Evolutionary conservation across 1,284 basidiomycete species (phyloP).

Genomic region (Rhizopogon hawkerae): DNA sequence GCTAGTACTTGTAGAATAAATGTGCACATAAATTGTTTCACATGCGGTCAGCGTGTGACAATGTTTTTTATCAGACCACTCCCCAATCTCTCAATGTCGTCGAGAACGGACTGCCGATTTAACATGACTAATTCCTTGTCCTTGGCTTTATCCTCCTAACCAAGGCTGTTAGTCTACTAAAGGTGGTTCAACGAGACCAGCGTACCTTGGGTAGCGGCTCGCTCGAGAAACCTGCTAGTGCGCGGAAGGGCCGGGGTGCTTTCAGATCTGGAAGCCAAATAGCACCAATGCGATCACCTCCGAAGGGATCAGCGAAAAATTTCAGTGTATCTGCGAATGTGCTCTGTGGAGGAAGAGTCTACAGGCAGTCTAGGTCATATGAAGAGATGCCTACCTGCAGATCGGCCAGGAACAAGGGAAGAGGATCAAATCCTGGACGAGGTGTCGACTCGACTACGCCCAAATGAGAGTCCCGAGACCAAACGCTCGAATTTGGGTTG

Average conservation of each 20-base stretch:
- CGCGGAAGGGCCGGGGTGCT: slow-evolving; percentile 61
- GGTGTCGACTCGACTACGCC: slow-evolving; percentile 17
- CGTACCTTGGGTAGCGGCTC: slow-evolving; percentile 38
- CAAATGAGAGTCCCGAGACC: slow-evolving; percentile 32
- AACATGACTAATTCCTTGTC: slow-evolving; percentile 59
- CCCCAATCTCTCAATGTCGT: slow-evolving; percentile 77
- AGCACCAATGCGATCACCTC: slow-evolving; percentile 73
- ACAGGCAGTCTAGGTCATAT: not conserved
- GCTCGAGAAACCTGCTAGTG: slow-evolving; percentile 75
- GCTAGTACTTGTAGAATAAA: not conserved
- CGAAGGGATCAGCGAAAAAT: slow-evolving; percentile 80
- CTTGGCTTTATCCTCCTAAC: slow-evolving; percentile 35
- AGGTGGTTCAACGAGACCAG: not conserved
- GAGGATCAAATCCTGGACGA: slow-evolving; percentile 79
- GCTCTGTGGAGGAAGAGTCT: slow-evolving; percentile 34
- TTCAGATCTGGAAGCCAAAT: slow-evolving; percentile 79
- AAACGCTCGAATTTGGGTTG: slow-evolving; percentile 37
- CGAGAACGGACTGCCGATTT: slow-evolving; percentile 63
- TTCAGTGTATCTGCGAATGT: slow-evolving; percentile 73
- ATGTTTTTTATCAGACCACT: slow-evolving; percentile 57
- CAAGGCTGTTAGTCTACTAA: slow-evolving; percentile 19
- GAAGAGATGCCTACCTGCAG: slow-evolving; percentile 47
- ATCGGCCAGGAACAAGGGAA: slow-evolving; percentile 58
- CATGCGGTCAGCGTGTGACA: slow-evolving; percentile 20
- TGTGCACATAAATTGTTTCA: slow-evolving; percentile 2